These are phyloP conservation scores for Ceratocystis huliohia DNA, from an alignment of 2,329 filamentous ascomycete genomes.

Conservation along the genomic window DNA sequence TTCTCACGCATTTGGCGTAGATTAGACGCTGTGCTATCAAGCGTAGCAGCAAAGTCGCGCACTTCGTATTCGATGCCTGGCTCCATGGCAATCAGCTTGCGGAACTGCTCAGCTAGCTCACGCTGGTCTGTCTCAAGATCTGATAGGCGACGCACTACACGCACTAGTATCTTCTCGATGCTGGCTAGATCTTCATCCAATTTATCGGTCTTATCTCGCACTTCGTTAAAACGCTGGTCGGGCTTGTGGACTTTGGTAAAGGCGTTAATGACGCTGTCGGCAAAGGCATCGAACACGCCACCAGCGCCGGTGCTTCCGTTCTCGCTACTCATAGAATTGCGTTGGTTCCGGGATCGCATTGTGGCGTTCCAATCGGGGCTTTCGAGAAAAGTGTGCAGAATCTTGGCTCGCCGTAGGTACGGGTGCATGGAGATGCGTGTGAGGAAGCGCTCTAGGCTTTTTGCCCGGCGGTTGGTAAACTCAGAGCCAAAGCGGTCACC, in stretches of 20 bases:
- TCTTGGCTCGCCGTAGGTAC: conserved; percentile 65
- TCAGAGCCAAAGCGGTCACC: conserved; percentile 90
- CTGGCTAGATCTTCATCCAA: conserved; percentile 85
- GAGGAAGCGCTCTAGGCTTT: conserved; percentile 85
- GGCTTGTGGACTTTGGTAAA: conserved; percentile 95
- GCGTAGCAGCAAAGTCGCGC: conserved; percentile 72
- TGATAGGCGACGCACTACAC: conserved; percentile 73
- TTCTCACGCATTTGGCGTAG: conserved; percentile 73
- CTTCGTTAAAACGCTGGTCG: conserved; percentile 87
- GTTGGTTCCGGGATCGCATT: conserved; percentile 65
- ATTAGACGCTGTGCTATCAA: conserved; percentile 70
- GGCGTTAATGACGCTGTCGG: conserved; percentile 91
- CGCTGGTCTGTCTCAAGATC: conserved; percentile 81
- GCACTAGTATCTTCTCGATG: conserved; percentile 89
- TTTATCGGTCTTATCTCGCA: conserved; percentile 83
- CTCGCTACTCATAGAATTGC: conserved; percentile 43
- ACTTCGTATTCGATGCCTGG: conserved; percentile 72
- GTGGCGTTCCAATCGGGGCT: conserved; percentile 92
- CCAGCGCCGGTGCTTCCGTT: conserved; percentile 31
- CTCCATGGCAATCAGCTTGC: conserved; percentile 80
- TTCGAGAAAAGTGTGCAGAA: conserved; percentile 84
- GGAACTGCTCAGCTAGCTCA: conserved; percentile 87
- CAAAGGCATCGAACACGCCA: conserved; percentile 86
- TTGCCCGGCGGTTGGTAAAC: conserved; percentile 77
- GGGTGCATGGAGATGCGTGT: conserved; percentile 78